Evolutionary conservation across 306 rosid species (phyloP), one percentile per base, ranked within the genome.

Genomic region (Sicyos edulis): DNA sequence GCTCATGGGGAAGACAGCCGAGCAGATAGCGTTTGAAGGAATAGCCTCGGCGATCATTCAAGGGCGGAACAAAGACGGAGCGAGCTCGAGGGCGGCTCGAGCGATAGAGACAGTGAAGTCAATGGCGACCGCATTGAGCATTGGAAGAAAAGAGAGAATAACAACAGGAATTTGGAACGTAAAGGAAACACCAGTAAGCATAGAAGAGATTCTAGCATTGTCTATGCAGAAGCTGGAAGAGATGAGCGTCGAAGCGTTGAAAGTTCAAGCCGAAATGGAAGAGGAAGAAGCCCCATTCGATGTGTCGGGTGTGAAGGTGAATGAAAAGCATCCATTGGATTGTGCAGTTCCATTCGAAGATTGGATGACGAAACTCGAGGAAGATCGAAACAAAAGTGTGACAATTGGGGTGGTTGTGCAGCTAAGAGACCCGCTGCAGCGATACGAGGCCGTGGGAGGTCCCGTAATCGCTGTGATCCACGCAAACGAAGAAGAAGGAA

Each of bases 241-340:
- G 74, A 89, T 88, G 96, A 73, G 91, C 0, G 73, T 91, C 26
- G 96, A 91, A 73, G 96, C 95, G 32, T 69, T 93, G 77, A 90
- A 86, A 84, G 79, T 93, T 59, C 92, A 93, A 76, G 96, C 96
- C 16, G 95, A 83, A 59, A 79, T 85, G 87, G 88, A 90, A 0
- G 96, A 93, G 71, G 97, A 91, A 78, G 97, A 89, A 75, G 91
- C 99, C 22, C 96, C 99, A 9, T 95, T 95, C 62, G 97, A 91
- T 29, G 86, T 89, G 55, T 87, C 96, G 2, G 78, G 96, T 20
- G 83, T 63, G 6, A 74, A 76, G 10, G 85, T 80, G 60, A 84
- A 65, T 19, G 34, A 79, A 14, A 37, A 16, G 7, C 66, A 75
- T 42, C 88, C 85, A 10, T 54, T 93, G 54, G 88, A 83, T 78